Evolutionary conservation across 352 stramenopile species (phyloP).

Genomic region (Phytophthora hybrid): DNA sequence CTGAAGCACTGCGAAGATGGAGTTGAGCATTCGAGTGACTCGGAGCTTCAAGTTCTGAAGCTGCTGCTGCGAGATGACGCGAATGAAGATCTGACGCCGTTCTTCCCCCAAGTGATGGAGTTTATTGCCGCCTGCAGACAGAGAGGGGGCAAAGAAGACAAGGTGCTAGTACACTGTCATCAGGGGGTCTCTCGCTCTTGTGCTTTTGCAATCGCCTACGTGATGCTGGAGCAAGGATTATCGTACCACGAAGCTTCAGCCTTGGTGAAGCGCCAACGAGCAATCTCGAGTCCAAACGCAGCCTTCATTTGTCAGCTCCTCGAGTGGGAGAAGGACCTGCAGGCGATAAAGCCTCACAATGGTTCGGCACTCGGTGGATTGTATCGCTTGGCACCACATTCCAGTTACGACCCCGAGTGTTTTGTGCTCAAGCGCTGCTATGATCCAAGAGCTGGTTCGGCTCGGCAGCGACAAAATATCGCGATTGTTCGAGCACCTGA

Average conservation of each 20-base stretch:
- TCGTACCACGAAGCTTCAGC: conserved; percentile 45
- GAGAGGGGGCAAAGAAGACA: neutral
- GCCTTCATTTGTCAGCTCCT: conserved; percentile 77
- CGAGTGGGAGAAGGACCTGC: conserved; percentile 65
- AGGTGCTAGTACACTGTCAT: conserved; percentile 76
- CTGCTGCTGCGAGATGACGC: conserved; percentile 64
- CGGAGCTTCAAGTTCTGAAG: conserved; percentile 30
- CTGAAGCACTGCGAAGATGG: conserved; percentile 26
- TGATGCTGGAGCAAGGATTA: conserved; percentile 54
- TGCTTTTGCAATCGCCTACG: conserved; percentile 67
- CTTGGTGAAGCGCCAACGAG: conserved; percentile 53
- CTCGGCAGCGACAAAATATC: conserved; percentile 20
- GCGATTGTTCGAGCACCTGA: conserved; percentile 18
- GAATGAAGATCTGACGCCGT: conserved; percentile 71
- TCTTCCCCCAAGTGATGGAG: conserved; percentile 56
- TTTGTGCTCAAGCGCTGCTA: conserved; percentile 68
- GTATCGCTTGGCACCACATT: conserved; percentile 58
- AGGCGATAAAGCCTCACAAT: conserved; percentile 10
- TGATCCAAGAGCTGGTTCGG: conserved; percentile 14
- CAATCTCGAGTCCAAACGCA: conserved; percentile 69
- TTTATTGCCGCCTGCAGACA: conserved; percentile 47
- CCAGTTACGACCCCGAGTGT: conserved; percentile 49
- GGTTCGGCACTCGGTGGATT: conserved; percentile 27
- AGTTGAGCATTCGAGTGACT: conserved; percentile 12
- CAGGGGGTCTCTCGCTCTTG: conserved; percentile 79